Evolutionary conservation across 2,329 filamentous ascomycete species (phyloP), one percentile per base, ranked within the genome.

Genomic region (Cryphonectria carpinicola): DNA sequence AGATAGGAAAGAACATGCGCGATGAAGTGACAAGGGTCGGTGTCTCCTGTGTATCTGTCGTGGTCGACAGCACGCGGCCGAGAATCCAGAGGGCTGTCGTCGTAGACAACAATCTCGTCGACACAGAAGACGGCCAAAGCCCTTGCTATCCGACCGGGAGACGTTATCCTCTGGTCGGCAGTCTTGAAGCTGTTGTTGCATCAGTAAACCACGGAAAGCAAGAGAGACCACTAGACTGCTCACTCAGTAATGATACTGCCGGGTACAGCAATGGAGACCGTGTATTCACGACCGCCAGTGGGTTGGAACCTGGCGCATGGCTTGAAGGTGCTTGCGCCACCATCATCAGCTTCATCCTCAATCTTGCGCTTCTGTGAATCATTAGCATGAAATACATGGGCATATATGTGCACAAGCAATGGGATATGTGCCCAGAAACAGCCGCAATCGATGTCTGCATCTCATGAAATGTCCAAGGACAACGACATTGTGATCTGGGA

Each of bases 21-120:
- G 32, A 97, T 85, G 81, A 95, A 97, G 81, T 95, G 91, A 71
- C 90, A 90, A 0, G 93, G 93, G 76, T 96, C 91, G 19, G 88
- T 84, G 77, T 90, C 92, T 73, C 90, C 92, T 0, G 92, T 94
- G 81, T 89, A 86, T 76, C 83, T 80, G 64, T 84, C 80, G 66
- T 84, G 83, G 75, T 89, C 86, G 66, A 86, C 83, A 68, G 81
- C 81, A 28, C 80, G 79, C 41, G 84, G 81, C 43, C 86, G 85
- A 43, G 83, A 77, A 19, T 84, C 81, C 8, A 76, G 65, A 2
- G 85, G 85, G 49, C 84, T 85, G 80, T 97, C 94, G 77, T 95
- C 90, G 79, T 92, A 97, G 68, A 97, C 83, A 66, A 97, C 86
- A 41, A 97, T 86, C 81, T 97, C 94, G 78, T 97, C 94, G 74